Percentiles rank a stretch among this genome's conserved stretches.
Conservation (phyloP, 2,329 filamentous ascomycete genomes). For the Cryphonectria radicalis region DNA sequence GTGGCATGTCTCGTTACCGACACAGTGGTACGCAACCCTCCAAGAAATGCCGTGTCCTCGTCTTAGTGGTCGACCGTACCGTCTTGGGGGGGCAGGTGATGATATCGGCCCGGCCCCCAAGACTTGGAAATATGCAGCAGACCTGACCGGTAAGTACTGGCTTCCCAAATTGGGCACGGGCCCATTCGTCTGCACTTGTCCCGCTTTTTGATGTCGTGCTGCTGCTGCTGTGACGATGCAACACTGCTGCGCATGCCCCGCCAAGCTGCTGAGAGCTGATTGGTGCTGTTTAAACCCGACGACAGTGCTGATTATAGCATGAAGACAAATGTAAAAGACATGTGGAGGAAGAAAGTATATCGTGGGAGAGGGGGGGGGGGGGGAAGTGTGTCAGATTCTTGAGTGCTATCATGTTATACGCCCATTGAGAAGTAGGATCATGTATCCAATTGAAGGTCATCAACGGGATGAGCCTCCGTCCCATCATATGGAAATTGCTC, state of each 20-base stretch:
- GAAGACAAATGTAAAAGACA: background rate
- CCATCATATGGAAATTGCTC: background rate
- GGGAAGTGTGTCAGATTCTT: background rate
- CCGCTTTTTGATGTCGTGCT: conserved; percentile 4
- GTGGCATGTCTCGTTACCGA: background rate
- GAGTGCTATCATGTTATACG: background rate
- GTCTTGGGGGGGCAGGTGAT: conserved; percentile 3
- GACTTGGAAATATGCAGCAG: background rate
- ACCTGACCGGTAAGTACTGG: too few relatives aligned
- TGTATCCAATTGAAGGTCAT: background rate
- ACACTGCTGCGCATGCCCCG: background rate
- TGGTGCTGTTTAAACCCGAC: background rate
- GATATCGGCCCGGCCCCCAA: background rate
- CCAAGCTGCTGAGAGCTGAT: background rate
- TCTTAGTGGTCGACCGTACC: background rate
- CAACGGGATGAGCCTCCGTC: background rate
- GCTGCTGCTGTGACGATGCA: background rate
- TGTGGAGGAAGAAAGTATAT: background rate
- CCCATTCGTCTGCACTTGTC: background rate
- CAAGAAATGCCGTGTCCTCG: conserved; percentile 1
- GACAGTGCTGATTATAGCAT: background rate
- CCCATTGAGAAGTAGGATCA: background rate
- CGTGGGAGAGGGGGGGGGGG: too few relatives aligned
- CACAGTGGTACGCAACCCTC: background rate
- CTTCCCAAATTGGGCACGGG: background rate